phyloP scores from a whole-genome alignment of 805 yeast genomes.

The Komagataella pseudopastoris region DNA sequence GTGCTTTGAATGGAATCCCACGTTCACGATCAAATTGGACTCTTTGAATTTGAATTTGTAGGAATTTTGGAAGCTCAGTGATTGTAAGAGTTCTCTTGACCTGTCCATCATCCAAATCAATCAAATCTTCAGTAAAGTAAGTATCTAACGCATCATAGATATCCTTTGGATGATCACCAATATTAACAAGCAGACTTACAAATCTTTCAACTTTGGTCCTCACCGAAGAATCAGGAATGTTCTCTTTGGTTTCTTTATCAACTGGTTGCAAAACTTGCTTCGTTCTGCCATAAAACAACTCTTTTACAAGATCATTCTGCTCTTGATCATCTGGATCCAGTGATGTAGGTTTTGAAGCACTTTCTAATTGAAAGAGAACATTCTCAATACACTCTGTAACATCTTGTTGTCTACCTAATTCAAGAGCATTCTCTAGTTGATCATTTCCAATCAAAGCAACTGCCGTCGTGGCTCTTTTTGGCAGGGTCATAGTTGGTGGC shows the following conservation, averaged over 20 bases:
- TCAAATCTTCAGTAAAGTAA: slow-evolving; percentile 62
- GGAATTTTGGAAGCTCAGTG: slow-evolving; percentile 58
- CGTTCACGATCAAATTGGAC: slow-evolving; percentile 75
- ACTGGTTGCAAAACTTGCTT: slow-evolving; percentile 60
- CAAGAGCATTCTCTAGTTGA: slow-evolving; percentile 62
- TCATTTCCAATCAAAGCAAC: slow-evolving; percentile 28
- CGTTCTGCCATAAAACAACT: slow-evolving; percentile 74
- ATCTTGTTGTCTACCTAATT: slow-evolving; percentile 88
- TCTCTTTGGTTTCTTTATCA: slow-evolving; percentile 14
- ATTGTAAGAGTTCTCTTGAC: slow-evolving; percentile 67
- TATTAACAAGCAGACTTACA: slow-evolving; percentile 69
- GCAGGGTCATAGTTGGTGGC: background rate
- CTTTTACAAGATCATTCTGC: slow-evolving; percentile 70
- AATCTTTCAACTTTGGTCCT: slow-evolving; percentile 61
- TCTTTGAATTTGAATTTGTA: slow-evolving; percentile 89
- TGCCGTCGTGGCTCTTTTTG: background rate
- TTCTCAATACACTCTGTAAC: slow-evolving; percentile 96
- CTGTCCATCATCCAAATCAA: slow-evolving; percentile 56
- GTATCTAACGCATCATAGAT: slow-evolving; percentile 85
- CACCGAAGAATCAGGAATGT: slow-evolving; percentile 9
- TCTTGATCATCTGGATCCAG: slow-evolving; percentile 61
- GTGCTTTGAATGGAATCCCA: slow-evolving; percentile 67
- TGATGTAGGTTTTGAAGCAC: slow-evolving; percentile 59
- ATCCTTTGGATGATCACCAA: slow-evolving; percentile 79
- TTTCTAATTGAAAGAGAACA: slow-evolving; percentile 81